Evolutionary conservation across 1,284 basidiomycete genomes (phyloP).

Genomic region (Moniliella sp.): DNA sequence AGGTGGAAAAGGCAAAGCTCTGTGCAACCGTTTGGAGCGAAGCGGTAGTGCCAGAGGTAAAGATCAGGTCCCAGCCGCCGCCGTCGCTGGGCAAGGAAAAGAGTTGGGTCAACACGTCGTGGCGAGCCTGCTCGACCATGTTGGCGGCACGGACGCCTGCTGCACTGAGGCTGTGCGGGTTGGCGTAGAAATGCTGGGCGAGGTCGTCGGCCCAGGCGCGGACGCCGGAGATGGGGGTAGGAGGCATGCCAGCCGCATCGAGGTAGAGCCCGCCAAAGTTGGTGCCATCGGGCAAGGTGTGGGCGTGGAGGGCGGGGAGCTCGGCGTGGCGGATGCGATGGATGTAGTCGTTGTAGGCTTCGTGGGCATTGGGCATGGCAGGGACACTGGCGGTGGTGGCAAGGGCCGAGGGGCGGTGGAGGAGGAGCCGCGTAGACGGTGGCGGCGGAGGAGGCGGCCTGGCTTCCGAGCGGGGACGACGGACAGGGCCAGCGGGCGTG

Average conservation of each 20-base stretch:
- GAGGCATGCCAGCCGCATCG: slow-evolving; percentile 28
- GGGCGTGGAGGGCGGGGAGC: too few species aligned
- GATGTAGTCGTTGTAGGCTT: too few species aligned
- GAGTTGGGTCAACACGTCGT: slow-evolving; percentile 16
- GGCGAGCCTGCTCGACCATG: slow-evolving; percentile 11
- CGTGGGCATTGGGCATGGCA: too few species aligned
- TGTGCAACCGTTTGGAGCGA: slow-evolving; percentile 13
- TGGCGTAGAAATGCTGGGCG: slow-evolving; percentile 14
- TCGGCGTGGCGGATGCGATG: too few species aligned
- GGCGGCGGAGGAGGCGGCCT: too few species aligned
- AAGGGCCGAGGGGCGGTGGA: too few species aligned
- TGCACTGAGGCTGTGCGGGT: slow-evolving; percentile 30
- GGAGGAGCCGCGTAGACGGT: too few species aligned
- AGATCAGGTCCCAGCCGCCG: slow-evolving; percentile 12
- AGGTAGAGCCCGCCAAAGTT: too few species aligned
- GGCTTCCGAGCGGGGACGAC: too few species aligned
- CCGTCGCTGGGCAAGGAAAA: slow-evolving; percentile 12
- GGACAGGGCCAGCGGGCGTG: too few species aligned
- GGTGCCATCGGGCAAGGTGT: too few species aligned
- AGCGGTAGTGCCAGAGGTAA: slow-evolving; percentile 15
- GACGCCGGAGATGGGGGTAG: slow-evolving; percentile 14
- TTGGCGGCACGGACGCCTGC: slow-evolving; percentile 12
- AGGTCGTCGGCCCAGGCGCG: slow-evolving; percentile 8
- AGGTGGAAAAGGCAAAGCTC: slow-evolving; percentile 6
- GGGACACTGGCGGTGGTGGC: too few species aligned